These are phyloP conservation scores for Solanum pimpinellifolium DNA, from an alignment of 257 asterid species.

Conservation along the genomic window DNA sequence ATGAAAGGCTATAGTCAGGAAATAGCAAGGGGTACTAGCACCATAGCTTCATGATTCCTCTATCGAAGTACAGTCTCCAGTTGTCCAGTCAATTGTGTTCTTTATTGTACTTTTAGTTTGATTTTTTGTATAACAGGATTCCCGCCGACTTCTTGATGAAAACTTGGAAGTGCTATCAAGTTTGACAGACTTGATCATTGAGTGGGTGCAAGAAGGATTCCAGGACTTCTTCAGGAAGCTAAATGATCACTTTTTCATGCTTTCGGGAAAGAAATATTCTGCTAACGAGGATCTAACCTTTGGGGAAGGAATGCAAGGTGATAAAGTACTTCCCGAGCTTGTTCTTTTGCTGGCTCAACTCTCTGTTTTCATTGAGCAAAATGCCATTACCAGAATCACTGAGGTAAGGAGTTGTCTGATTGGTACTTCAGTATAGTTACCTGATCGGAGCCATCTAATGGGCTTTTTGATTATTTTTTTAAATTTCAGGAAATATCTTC, in stretches of 20 bases:
- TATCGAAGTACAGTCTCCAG: not conserved
- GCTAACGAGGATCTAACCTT: slow-evolving; percentile 34
- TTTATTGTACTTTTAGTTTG: not conserved
- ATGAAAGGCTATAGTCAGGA: not conserved
- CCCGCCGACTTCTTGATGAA: slow-evolving; percentile 68
- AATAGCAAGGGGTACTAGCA: not conserved
- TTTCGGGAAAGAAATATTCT: slow-evolving; percentile 56
- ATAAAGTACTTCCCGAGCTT: slow-evolving; percentile 71
- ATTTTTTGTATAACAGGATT: slow-evolving; percentile 42
- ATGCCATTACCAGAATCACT: slow-evolving; percentile 66
- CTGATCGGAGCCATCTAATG: not conserved
- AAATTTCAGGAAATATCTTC: slow-evolving; percentile 72
- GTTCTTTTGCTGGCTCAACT: slow-evolving; percentile 82
- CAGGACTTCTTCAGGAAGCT: slow-evolving; percentile 80
- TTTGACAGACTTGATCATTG: slow-evolving; percentile 54
- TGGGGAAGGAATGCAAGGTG: slow-evolving; percentile 42
- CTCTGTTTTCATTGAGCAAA: slow-evolving; percentile 63
- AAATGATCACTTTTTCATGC: slow-evolving; percentile 46
- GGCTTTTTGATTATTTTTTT: not conserved
- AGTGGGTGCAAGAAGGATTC: slow-evolving; percentile 90
- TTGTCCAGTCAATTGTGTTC: not conserved
- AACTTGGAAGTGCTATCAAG: slow-evolving; percentile 43
- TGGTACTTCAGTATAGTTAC: not conserved
- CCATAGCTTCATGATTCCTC: not conserved
- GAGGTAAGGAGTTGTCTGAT: slow-evolving; percentile 45